These are phyloP conservation scores for Moesziomyces globuligerus DNA, from an alignment of 1,284 basidiomycete species.

Conservation along the genomic window DNA sequence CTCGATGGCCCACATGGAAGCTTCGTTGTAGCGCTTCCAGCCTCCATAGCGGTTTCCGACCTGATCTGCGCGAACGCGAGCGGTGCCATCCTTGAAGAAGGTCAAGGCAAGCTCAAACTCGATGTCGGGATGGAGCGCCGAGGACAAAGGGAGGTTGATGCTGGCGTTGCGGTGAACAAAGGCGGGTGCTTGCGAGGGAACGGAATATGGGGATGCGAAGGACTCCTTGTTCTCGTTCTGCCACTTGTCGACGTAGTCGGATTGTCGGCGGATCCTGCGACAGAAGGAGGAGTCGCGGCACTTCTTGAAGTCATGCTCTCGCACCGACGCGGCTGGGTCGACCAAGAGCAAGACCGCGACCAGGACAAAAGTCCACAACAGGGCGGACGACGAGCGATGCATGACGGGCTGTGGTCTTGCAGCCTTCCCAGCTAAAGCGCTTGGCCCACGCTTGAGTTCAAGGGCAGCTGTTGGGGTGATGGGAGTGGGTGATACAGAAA, in stretches of 20 bases:
- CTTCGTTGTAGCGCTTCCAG: conserved; percentile 62
- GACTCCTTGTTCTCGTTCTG: conserved; percentile 22
- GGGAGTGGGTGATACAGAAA: no score
- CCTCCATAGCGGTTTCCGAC: conserved; percentile 51
- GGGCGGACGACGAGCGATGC: conserved; percentile 11
- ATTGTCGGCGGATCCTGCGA: conserved; percentile 60
- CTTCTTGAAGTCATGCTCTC: conserved; percentile 62
- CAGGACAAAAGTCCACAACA: conserved; percentile 24
- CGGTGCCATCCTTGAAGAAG: conserved; percentile 62
- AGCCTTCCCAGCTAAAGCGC: not conserved
- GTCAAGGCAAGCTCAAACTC: conserved; percentile 53
- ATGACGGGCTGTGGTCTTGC: conserved; percentile 2
- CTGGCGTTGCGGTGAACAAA: conserved; percentile 34
- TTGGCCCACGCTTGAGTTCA: no score
- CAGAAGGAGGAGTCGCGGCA: conserved; percentile 66
- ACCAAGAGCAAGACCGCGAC: conserved; percentile 10
- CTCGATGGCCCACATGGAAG: conserved; percentile 58
- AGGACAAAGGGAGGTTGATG: conserved; percentile 46
- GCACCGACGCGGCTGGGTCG: conserved; percentile 26
- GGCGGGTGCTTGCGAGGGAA: conserved; percentile 14
- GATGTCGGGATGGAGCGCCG: conserved; percentile 59
- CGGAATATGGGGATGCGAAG: conserved; percentile 57
- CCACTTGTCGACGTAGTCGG: conserved; percentile 52
- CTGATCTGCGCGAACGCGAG: conserved; percentile 61
- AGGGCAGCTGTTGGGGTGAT: not conserved